Evolutionary conservation across 169 alveolate species (phyloP).

Genomic region (Cryptosporidium ubiquitum): DNA sequence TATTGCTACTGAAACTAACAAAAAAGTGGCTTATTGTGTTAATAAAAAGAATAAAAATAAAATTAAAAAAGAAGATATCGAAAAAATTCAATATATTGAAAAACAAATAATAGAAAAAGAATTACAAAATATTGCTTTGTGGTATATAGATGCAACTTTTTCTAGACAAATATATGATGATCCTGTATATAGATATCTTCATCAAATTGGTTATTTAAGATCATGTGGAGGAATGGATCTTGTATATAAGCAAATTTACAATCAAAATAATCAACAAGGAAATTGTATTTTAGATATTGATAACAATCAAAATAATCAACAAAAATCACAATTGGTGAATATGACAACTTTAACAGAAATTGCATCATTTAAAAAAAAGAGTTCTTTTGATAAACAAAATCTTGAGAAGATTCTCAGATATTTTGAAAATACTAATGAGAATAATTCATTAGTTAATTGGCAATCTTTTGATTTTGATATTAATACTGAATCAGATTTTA

Average conservation of each 20-base stretch:
- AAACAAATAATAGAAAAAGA: background rate
- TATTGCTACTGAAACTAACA: background rate
- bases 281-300: background rate
- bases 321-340: background rate
- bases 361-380: conserved; percentile 22
- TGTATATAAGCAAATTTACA: background rate
- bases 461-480: conserved; percentile 3
- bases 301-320: background rate
- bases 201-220: conserved; percentile 34
- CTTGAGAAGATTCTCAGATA: conserved; percentile 8
- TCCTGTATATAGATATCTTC: conserved; percentile 46
- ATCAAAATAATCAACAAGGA: background rate
- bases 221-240: conserved; percentile 69
- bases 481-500: background rate
- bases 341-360: conserved; percentile 28
- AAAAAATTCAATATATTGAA: background rate
- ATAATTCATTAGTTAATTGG: background rate
- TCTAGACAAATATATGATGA: conserved; percentile 56
- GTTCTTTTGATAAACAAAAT: conserved; percentile 32
- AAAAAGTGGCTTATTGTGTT: background rate
- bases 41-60: background rate
- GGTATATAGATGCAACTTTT: conserved; percentile 54
- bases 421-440: background rate
- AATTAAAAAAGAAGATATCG: background rate
- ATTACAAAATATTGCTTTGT: background rate